These are phyloP conservation scores for Phytophthora europaea DNA, from an alignment of 352 stramenopile genomes.

Conservation along the genomic window DNA sequence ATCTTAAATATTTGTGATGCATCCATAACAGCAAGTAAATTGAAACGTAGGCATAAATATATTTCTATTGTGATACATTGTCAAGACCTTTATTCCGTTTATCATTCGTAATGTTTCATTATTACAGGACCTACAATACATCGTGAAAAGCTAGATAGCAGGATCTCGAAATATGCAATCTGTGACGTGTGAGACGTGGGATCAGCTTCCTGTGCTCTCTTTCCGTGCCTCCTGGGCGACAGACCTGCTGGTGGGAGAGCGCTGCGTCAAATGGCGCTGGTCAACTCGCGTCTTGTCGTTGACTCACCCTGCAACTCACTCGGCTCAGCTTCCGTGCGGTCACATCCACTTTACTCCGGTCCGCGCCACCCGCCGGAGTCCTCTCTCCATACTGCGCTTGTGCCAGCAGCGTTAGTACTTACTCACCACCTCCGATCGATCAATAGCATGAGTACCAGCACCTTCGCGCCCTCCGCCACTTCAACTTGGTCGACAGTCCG, in stretches of 20 bases:
- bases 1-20: neutral
- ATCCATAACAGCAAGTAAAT: neutral
- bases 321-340: neutral
- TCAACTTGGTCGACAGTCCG: conserved; percentile 13
- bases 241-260: conserved; percentile 43
- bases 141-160: neutral
- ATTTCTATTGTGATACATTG: neutral
- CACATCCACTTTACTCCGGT: conserved; percentile 48
- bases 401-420: conserved; percentile 32
- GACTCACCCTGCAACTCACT: conserved; percentile 2
- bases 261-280: conserved; percentile 22
- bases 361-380: conserved; percentile 34
- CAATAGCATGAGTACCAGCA: conserved; percentile 30
- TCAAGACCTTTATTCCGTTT: no score
- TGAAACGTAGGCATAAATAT: neutral
- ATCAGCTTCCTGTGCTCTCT: conserved; percentile 23
- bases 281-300: conserved; percentile 31
- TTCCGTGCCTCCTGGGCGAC: conserved; percentile 31
- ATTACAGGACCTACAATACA: neutral
- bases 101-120: neutral
- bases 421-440: conserved; percentile 1
- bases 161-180: conserved; percentile 26
- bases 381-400: conserved; percentile 25
- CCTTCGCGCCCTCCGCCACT: conserved; percentile 9
- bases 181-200: conserved; percentile 35